A percentile compares a stretch with the other conserved stretches of the same genome.
Evolutionary conservation across 768 basidiomycete species (phyloP).

Genomic region (Boletus barrowsii): DNA sequence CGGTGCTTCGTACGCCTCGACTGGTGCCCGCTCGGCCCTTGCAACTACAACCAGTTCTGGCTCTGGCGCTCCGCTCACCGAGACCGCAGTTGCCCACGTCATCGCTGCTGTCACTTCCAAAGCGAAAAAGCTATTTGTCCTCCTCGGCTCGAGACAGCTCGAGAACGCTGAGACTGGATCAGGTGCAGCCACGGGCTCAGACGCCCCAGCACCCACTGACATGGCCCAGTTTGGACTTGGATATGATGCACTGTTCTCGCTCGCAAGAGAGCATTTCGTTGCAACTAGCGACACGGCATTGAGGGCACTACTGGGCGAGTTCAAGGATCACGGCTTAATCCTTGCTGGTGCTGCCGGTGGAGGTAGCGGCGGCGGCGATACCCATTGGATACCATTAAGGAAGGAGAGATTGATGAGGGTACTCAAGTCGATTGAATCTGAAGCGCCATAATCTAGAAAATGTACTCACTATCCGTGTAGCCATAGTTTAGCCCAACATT

Average conservation of each 20-base stretch:
- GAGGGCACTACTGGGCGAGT: constrained; percentile 81
- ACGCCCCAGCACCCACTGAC: constrained; percentile 12
- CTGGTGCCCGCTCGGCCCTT: constrained; percentile 26
- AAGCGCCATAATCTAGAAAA: constrained; percentile 12
- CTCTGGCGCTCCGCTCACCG: constrained; percentile 50
- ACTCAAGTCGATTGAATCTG: constrained; percentile 30
- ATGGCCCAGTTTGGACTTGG: constrained; percentile 53
- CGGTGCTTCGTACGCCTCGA: constrained; percentile 41
- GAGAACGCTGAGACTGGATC: constrained; percentile 42
- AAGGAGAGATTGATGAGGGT: constrained; percentile 65
- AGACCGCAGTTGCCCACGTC: constrained; percentile 77
- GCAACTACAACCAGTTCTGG: constrained; percentile 31
- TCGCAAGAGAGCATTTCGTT: constrained; percentile 79
- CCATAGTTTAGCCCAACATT: not conserved
- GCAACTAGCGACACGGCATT: constrained; percentile 86
- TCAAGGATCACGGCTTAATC: constrained; percentile 88
- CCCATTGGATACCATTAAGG: constrained; percentile 84
- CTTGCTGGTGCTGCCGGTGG: constrained; percentile 42
- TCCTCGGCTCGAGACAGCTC: constrained; percentile 70
- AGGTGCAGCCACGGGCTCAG: not conserved
- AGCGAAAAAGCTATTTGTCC: constrained; percentile 75
- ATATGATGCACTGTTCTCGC: constrained; percentile 67
- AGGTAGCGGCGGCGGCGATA: constrained; percentile 47
- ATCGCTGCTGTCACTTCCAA: constrained; percentile 85
- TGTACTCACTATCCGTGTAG: not conserved